These are phyloP conservation scores for Pisolithus sp. DNA, from an alignment of 768 basidiomycete species.

Conservation along the genomic window DNA sequence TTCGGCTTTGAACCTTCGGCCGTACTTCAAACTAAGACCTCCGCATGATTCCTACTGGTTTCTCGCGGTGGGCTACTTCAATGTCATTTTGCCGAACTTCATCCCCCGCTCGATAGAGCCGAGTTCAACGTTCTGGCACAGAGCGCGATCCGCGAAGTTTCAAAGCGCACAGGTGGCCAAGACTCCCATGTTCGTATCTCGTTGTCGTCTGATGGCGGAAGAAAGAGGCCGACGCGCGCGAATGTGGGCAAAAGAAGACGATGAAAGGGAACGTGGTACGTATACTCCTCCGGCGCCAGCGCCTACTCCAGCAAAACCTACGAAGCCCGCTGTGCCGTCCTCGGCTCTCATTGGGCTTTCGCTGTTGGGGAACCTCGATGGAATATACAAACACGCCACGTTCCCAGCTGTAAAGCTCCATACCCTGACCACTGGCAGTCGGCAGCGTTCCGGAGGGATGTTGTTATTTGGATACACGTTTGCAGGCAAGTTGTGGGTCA, in stretches of 20 bases:
- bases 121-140: conserved; percentile 60
- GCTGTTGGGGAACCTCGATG: conserved; percentile 79
- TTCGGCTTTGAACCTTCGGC: conserved; percentile 75
- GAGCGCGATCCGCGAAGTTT: conserved; percentile 58
- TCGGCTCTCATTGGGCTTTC: conserved; percentile 71
- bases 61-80: conserved; percentile 77
- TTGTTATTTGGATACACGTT: conserved; percentile 67
- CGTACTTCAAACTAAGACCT: conserved; percentile 41
- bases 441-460: conserved; percentile 75
- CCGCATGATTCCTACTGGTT: conserved; percentile 69
- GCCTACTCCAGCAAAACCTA: conserved; percentile 12
- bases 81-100: conserved; percentile 72
- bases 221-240: conserved; percentile 57
- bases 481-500: conserved; percentile 69
- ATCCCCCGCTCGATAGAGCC: conserved; percentile 41
- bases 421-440: conserved; percentile 74
- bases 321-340: conserved; percentile 40
- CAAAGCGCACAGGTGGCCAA: conserved; percentile 66
- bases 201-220: conserved; percentile 58
- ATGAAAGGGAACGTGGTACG: conserved; percentile 46
- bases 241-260: conserved; percentile 70
- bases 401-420: conserved; percentile 58
- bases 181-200: conserved; percentile 52
- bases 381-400: conserved; percentile 62
- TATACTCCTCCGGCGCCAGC: conserved; percentile 28